A percentile compares a stretch with the other conserved stretches of the same genome.
These are phyloP conservation scores for Penicillium sp. DNA, from an alignment of 2,329 filamentous ascomycete species.

Conservation along the genomic window DNA sequence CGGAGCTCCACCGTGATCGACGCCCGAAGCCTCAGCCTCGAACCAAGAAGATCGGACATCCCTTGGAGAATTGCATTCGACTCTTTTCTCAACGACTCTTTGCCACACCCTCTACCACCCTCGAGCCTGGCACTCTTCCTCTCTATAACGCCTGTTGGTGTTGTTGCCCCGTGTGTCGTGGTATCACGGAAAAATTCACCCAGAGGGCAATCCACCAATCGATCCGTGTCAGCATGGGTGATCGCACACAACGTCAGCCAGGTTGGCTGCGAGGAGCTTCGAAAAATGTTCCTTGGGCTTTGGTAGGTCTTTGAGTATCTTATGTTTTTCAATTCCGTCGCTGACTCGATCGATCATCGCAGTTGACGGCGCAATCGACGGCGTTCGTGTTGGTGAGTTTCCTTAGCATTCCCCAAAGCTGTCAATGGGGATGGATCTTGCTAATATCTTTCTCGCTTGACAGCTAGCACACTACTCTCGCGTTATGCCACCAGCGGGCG, in stretches of 20 bases:
- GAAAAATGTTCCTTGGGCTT: conserved; percentile 34
- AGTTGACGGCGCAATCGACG: conserved; percentile 44
- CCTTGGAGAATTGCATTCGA: neutral
- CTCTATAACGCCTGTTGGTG: conserved; percentile 1
- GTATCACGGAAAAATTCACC: too few relatives aligned
- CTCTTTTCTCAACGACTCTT: too few relatives aligned
- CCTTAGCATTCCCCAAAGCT: neutral
- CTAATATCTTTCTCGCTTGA: neutral
- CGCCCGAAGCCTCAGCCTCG: conserved; percentile 14
- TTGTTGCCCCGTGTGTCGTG: neutral
- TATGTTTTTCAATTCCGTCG: neutral
- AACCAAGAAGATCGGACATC: conserved; percentile 8
- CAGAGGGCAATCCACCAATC: conserved; percentile 8
- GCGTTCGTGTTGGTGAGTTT: conserved; percentile 41
- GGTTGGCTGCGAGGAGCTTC: conserved; percentile 31
- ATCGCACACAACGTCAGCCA: conserved; percentile 28
- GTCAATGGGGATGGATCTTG: neutral
- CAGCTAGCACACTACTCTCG: conserved; percentile 92
- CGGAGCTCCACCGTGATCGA: conserved; percentile 18
- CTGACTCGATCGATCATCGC: conserved; percentile 10
- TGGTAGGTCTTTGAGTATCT: conserved; percentile 30
- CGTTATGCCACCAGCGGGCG: conserved; percentile 77
- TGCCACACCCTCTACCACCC: neutral
- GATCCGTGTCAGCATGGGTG: conserved; percentile 27
- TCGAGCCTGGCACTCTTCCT: neutral